Evolutionary conservation across 306 rosid species (phyloP).

Genomic region (Sindora glabra): DNA sequence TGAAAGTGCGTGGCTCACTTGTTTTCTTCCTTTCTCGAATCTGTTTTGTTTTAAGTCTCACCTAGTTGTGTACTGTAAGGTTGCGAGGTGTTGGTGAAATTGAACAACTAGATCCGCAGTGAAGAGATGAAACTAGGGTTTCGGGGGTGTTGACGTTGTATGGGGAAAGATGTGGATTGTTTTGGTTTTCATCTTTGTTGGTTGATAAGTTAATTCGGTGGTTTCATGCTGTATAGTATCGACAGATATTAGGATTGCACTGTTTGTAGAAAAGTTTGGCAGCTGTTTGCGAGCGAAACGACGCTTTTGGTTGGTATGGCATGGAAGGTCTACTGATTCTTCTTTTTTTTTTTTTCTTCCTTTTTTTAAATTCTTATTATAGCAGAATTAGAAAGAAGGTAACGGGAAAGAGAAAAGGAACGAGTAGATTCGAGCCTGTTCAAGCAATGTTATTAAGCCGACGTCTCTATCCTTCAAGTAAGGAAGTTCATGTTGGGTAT

Average conservation of each 20-base stretch:
- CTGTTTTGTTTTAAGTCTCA: background rate
- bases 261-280: slow-evolving; percentile 26
- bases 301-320: slow-evolving; percentile 14
- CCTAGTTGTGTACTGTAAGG: background rate
- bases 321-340: background rate
- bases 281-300: background rate
- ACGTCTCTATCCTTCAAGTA: background rate
- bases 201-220: background rate
- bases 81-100: background rate
- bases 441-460: background rate
- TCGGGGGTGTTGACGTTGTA: slow-evolving; percentile 4
- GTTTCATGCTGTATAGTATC: slow-evolving; percentile 11
- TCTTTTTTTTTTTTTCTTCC: background rate
- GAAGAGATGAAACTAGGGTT: background rate
- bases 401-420: background rate
- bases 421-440: slow-evolving; percentile 1
- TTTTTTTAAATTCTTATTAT: background rate
- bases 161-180: background rate
- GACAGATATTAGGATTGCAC: slow-evolving; percentile 23
- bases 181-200: background rate
- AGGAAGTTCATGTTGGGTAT: background rate
- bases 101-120: background rate
- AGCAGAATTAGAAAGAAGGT: background rate
- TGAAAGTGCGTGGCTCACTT: background rate
- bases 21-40: background rate